Evolutionary conservation across 768 basidiomycete genomes (phyloP), one percentile per base, ranked within the genome.

Genomic region (Auricularia sp.): DNA sequence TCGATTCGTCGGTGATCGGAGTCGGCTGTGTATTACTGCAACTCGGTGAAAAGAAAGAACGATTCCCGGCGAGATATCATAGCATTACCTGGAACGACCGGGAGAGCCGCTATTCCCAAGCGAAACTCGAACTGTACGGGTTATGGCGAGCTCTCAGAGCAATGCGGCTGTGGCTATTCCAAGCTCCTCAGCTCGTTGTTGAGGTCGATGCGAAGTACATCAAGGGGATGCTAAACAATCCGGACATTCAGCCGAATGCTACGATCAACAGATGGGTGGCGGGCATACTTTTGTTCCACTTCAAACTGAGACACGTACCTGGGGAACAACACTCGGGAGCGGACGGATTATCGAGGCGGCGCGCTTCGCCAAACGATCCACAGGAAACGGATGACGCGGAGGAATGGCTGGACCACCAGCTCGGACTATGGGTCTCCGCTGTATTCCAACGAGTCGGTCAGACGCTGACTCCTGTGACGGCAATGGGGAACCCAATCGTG

Each of bases 61-160:
- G 69, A 0, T 69, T 70, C n/a, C 78, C 72, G 37, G 69, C 72
- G 0, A 66, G 71, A 0, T 82, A 80, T 51, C 71, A 77, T 0
- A 81, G 77, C 0, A 77, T 81, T 0, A 68, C 74, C 0, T 69
- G 80, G 33, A 78, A 77, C 39, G 72, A 68, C 0, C 67, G 67
- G 3, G 71, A 74, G 45, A 33, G 47, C 2, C 14, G 56, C 0
- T 71, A 71, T 54, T 71, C 69, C 0, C 73, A 73, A 45, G 64
- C 72, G 11, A 75, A 75, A 36, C 47, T 75, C 3, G 69, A 74
- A 54, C 63, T 74, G 0, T 74, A 73, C 59, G 70, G 73, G 2
- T 63, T 73, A 0, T 73, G 61, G 51, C 65, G 62, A 5, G 67
- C 67, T 6, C 42, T 68, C n/a, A 44, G 59, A 58, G 39, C 51